Evolutionary conservation across 257 asterid genomes (phyloP), one percentile per base, ranked within the genome.

Genomic region (Solanum clarkiae): DNA sequence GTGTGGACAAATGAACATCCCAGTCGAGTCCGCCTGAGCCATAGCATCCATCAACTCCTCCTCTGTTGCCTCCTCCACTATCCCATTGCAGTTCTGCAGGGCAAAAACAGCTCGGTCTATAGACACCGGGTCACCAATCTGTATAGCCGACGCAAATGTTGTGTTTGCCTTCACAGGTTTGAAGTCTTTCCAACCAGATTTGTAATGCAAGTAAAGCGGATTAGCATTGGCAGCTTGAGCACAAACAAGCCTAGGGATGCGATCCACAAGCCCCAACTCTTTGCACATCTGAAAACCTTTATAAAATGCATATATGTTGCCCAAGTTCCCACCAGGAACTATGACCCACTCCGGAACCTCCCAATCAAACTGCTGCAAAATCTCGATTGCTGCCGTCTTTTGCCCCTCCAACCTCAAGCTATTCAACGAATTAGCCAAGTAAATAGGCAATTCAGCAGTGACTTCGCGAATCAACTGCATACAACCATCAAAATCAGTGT

Each of bases 1-100:
- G 82, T 95, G 98, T 3, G 98, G 98, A 87, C 98, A 95, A 15
- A 95, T 94, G 66, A 94, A 95, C 98, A 95, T 95, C 87, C 98
- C 98, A 4, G 98, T 94, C 0, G 98, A 95, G 75, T 95, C 98
- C 0, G 98, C 98, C 86, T 93, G 93, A 16, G 98, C 98, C 95
- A 90, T 93, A 14, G 98, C 97, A 84, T 95, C 95, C 98, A 93
- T 95, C 91, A 95, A 69, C 82, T 95, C 98, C 91, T 95, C 98
- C 90, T 95, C 98, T 0, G 95, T 95, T 1, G 98, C 98, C 87
- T 95, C 98, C 87, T 95, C 98, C 2, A 93, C 97, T 71, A 95
- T 95, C 84, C 98, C 98, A 54, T 95, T 87, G 0, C 88, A 93
- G 5, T 90, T 88, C 90, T 92, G 84, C 91, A 95, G 71, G 0